phyloP scores from a whole-genome alignment of 208 protist genomes.

The Dictyostelium gargantuum region DNA sequence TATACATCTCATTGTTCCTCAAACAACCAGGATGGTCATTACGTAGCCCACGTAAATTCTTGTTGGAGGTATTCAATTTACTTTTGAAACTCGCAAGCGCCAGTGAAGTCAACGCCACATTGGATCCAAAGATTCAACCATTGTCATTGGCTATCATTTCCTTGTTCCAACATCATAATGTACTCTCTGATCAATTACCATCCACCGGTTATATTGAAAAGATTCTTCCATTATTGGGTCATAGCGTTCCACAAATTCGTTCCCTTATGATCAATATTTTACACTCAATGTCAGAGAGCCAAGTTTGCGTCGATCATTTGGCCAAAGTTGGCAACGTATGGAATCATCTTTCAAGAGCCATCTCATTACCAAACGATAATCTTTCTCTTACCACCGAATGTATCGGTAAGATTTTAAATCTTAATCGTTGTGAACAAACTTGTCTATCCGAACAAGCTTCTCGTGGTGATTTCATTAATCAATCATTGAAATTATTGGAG shows the following conservation, averaged over 20 bases:
- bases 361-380: slow-evolving; percentile 9
- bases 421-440: slow-evolving; percentile 41
- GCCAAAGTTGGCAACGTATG: slow-evolving; percentile 20
- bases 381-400: background rate
- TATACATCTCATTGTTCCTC: slow-evolving; percentile 76
- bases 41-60: slow-evolving; percentile 76
- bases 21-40: slow-evolving; percentile 76
- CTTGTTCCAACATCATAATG: slow-evolving; percentile 57
- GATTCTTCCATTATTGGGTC: background rate
- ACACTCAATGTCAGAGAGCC: slow-evolving; percentile 34
- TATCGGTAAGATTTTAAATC: slow-evolving; percentile 5
- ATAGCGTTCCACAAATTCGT: background rate
- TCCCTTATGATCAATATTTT: slow-evolving; percentile 37
- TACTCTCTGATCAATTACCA: slow-evolving; percentile 38
- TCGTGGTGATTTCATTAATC: slow-evolving; percentile 10
- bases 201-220: slow-evolving; percentile 59
- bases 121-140: slow-evolving; percentile 21
- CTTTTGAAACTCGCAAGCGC: background rate
- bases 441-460: slow-evolving; percentile 6
- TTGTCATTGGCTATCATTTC: slow-evolving; percentile 22
- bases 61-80: slow-evolving; percentile 7
- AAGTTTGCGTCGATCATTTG: slow-evolving; percentile 48
- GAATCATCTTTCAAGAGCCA: background rate
- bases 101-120: too few species aligned
- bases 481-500: slow-evolving; percentile 4